Evolutionary conservation across 2,329 filamentous ascomycete genomes (phyloP).

Genomic region (Orbilia javanica): DNA sequence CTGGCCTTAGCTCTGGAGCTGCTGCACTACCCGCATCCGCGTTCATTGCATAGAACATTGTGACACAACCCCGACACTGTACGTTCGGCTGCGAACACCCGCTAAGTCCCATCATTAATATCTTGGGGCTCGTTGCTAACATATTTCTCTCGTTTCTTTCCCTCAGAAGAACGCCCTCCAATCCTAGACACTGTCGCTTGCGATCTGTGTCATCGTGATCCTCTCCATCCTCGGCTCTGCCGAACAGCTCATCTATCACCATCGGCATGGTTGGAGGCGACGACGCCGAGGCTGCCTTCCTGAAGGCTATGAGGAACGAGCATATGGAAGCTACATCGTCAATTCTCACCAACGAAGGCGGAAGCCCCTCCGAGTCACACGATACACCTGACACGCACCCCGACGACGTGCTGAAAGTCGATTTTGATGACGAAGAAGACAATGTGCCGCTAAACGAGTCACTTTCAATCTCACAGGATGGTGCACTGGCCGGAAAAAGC

Average conservation of each 20-base stretch:
- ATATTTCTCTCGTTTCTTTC: background rate
- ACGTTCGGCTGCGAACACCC: conserved; percentile 15
- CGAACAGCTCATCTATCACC: conserved; percentile 29
- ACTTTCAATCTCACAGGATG: conserved; percentile 15
- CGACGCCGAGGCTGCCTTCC: conserved; percentile 56
- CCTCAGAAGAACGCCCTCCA: background rate
- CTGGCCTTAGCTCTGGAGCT: background rate
- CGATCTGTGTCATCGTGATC: conserved; percentile 16
- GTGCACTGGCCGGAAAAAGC: conserved; percentile 19
- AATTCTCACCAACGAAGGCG: conserved; percentile 44
- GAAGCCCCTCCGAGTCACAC: conserved; percentile 43
- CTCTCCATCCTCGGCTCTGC: conserved; percentile 6
- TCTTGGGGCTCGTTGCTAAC: background rate
- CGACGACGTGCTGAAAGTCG: conserved; percentile 57
- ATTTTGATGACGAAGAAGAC: conserved; percentile 56
- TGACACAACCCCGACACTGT: conserved; percentile 28
- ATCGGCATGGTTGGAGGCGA: conserved; percentile 47
- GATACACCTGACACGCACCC: conserved; percentile 54
- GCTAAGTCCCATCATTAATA: background rate
- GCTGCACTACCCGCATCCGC: conserved; percentile 20
- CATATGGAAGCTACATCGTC: conserved; percentile 42
- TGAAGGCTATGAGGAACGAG: conserved; percentile 54
- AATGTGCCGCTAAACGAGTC: conserved; percentile 27
- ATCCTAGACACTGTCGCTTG: conserved; percentile 8
- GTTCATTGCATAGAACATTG: conserved; percentile 13